Conservation (phyloP, 805 yeast genomes). For the Saccharomyces kudriavzevii region DNA sequence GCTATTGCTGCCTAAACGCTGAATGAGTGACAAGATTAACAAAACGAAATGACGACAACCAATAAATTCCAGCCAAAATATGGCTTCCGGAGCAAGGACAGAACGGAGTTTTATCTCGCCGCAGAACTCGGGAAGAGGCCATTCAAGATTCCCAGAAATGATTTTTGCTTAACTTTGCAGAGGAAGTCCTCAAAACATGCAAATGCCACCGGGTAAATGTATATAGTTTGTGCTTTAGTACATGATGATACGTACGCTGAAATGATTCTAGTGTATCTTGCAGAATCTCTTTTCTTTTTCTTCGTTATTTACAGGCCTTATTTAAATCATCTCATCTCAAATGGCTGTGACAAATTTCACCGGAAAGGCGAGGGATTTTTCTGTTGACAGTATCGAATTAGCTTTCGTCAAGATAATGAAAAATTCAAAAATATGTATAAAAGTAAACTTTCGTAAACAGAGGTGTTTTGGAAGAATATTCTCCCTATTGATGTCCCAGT, state of each 20-base stretch:
- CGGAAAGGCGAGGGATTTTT: background rate
- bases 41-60: background rate
- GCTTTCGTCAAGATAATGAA: background rate
- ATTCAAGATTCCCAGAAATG: background rate
- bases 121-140: background rate
- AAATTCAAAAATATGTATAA: background rate
- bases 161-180: background rate
- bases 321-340: background rate
- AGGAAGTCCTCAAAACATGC: background rate
- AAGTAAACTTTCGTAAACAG: background rate
- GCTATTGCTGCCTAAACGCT: constrained; percentile 14
- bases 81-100: background rate
- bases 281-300: background rate
- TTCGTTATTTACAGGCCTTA: background rate
- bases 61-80: background rate
- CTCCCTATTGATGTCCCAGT: background rate
- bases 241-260: background rate
- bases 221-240: background rate
- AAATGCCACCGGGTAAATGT: background rate
- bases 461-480: background rate
- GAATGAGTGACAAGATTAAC: background rate
- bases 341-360: background rate
- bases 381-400: background rate
- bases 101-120: background rate
- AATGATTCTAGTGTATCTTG: background rate